Evolutionary conservation across 148 eudicot genomes (phyloP).

Genomic region (Rhododendron ferrugineum): DNA sequence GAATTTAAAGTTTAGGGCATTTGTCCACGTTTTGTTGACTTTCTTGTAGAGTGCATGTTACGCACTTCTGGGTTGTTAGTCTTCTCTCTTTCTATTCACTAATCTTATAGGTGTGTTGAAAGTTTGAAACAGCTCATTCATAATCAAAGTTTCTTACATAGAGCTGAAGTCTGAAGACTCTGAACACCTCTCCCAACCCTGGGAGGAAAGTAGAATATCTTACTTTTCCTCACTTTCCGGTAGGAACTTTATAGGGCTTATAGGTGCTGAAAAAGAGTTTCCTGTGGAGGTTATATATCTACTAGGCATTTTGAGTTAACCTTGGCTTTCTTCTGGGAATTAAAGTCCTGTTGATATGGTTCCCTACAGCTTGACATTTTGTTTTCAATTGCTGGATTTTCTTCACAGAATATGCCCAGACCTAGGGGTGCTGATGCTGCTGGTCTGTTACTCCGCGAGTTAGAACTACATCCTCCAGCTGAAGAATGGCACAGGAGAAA

Average conservation of each 20-base stretch:
- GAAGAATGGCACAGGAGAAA: conserved; percentile 98
- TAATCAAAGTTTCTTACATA: not conserved
- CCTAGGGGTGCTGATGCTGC: conserved; percentile 99
- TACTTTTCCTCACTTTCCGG: not conserved
- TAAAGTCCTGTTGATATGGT: not conserved
- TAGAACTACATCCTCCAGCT: conserved; percentile 98
- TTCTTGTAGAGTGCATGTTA: not conserved
- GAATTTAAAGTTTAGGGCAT: not conserved
- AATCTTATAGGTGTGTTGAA: not conserved
- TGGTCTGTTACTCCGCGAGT: conserved; percentile 82
- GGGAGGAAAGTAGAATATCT: not conserved
- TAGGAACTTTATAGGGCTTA: not conserved
- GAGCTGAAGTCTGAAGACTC: not conserved
- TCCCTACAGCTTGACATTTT: not conserved
- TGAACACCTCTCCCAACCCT: not conserved
- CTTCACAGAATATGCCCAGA: conserved; percentile 87
- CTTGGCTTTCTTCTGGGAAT: not conserved
- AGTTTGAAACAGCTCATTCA: not conserved
- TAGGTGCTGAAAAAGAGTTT: not conserved
- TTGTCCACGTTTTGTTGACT: not conserved
- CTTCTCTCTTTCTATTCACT: not conserved
- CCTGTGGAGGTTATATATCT: not conserved
- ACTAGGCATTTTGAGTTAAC: not conserved
- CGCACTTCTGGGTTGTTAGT: not conserved
- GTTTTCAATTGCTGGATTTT: not conserved